These are phyloP conservation scores for Cyberlindnera xylosilytica DNA, from an alignment of 805 yeast genomes.

Conservation along the genomic window DNA sequence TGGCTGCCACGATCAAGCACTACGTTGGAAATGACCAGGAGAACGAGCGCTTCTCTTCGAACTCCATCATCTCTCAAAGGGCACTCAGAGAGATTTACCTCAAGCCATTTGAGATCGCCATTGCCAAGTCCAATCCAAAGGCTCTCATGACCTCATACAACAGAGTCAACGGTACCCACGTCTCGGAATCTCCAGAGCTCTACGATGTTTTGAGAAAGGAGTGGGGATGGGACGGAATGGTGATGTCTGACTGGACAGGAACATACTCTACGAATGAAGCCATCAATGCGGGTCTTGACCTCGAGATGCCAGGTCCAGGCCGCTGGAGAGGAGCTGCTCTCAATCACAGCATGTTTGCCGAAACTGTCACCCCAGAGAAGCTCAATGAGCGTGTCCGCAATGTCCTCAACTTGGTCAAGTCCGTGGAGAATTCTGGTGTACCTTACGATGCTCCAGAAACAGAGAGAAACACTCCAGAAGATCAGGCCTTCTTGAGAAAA, in stretches of 20 bases:
- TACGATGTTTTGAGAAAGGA: constrained; percentile 47
- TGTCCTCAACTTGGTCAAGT: constrained; percentile 46
- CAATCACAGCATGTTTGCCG: constrained; percentile 34
- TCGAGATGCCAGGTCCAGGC: constrained; percentile 65
- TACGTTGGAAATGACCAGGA: constrained; percentile 61
- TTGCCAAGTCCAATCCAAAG: constrained; percentile 48
- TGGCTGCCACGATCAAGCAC: constrained; percentile 56
- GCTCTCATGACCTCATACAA: constrained; percentile 60
- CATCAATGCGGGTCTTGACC: constrained; percentile 52
- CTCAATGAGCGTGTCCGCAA: constrained; percentile 47
- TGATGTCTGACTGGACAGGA: constrained; percentile 67
- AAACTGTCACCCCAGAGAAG: constrained; percentile 37
- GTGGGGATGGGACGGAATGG: constrained; percentile 53
- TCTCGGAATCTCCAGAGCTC: constrained; percentile 39
- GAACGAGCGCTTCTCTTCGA: constrained; percentile 44
- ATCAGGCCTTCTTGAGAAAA: constrained; percentile 36
- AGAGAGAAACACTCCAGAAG: constrained; percentile 41
- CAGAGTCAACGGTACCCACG: constrained; percentile 57
- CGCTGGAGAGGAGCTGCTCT: constrained; percentile 38
- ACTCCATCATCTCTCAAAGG: constrained; percentile 49
- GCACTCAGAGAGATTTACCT: constrained; percentile 63
- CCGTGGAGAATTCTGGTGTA: constrained; percentile 39
- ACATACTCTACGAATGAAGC: constrained; percentile 44
- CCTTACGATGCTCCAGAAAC: constrained; percentile 38
- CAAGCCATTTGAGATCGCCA: constrained; percentile 56